Evolutionary conservation across 73 alveolate species (phyloP).

Genomic region (Symbiodinium natans): DNA sequence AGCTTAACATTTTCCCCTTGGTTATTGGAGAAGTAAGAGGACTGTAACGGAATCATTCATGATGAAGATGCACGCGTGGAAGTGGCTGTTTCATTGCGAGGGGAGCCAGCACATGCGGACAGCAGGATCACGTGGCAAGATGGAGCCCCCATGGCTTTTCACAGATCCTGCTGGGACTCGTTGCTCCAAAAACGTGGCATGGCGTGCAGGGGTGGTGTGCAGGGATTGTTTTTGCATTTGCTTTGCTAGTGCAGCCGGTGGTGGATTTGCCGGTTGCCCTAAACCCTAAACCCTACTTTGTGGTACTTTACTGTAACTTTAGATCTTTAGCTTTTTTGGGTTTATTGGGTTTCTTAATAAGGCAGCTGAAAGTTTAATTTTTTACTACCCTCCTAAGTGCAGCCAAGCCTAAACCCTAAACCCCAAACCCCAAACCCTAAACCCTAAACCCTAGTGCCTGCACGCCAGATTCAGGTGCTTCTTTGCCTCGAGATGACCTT

Average conservation of each 20-base stretch:
- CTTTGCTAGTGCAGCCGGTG: neutral
- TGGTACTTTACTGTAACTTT: too few relatives aligned
- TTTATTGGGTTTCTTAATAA: too few relatives aligned
- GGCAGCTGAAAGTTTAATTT: too few relatives aligned
- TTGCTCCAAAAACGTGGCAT: conserved; percentile 25
- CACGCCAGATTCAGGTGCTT: conserved; percentile 30
- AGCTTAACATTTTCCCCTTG: too few relatives aligned
- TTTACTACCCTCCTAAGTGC: too few relatives aligned
- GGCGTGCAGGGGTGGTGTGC: neutral
- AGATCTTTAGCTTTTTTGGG: too few relatives aligned
- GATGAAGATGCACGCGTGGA: conserved; percentile 39
- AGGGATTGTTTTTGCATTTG: neutral
- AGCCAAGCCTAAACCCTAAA: too few relatives aligned
- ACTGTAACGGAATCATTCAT: neutral
- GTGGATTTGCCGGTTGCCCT: neutral
- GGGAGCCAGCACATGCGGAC: neutral
- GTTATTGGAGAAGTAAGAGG: too few relatives aligned
- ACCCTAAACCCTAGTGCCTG: too few relatives aligned
- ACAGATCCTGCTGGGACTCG: conserved; percentile 33
- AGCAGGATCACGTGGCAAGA: conserved; percentile 1
- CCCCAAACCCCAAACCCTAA: too few relatives aligned
- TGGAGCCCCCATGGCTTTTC: conserved; percentile 48
- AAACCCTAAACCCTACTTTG: too few relatives aligned
- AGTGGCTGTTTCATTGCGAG: conserved; percentile 22
- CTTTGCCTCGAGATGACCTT: neutral